Conservation (phyloP, 164 flowering plant genomes). For the Vitis rupestris region DNA sequence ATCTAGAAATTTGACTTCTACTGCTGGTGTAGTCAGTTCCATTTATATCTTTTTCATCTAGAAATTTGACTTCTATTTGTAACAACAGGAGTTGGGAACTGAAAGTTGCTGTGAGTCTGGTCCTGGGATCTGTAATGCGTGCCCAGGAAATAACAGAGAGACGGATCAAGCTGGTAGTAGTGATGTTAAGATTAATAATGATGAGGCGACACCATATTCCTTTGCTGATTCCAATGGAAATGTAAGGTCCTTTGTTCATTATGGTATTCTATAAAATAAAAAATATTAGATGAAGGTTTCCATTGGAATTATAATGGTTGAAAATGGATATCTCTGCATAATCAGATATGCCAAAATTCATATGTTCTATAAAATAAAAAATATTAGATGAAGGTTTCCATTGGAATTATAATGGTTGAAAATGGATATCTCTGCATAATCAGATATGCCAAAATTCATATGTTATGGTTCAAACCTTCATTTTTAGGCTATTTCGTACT, state of each 20-base stretch:
- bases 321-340: no score
- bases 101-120: conserved; percentile 20
- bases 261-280: not conserved
- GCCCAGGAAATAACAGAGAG: conserved; percentile 14
- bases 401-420: no score
- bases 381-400: no score
- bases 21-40: conserved; percentile 12
- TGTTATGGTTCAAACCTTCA: no score
- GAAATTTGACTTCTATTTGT: conserved; percentile 51
- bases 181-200: conserved; percentile 16
- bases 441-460: no score
- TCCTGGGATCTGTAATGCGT: conserved; percentile 21
- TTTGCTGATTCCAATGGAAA: conserved; percentile 34
- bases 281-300: no score
- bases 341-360: no score
- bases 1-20: conserved; percentile 47
- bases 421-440: no score
- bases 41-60: conserved; percentile 30
- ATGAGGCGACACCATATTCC: conserved; percentile 14
- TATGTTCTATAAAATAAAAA: not conserved
- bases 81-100: conserved; percentile 39
- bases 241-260: conserved; percentile 29
- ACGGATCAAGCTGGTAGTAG: conserved; percentile 17
- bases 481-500: no score
- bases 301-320: no score